Evolutionary conservation across 805 yeast genomes (phyloP), one percentile per base, ranked within the genome.

Genomic region (Wickerhamomyces rabaulensis): DNA sequence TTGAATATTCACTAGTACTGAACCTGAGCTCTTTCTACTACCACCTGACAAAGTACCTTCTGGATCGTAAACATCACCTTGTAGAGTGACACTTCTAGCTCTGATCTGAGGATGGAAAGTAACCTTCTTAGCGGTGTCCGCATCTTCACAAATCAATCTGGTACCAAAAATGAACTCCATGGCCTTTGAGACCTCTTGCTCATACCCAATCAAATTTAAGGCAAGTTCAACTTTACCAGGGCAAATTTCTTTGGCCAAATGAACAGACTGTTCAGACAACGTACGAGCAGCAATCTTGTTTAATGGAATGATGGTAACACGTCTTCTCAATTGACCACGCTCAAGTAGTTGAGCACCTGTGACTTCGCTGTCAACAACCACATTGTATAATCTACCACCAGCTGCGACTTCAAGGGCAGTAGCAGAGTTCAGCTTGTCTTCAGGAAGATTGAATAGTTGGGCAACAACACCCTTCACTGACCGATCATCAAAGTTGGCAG

Each of bases 1-100:
- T 57, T 84, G 92, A 62, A 90, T 78, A 39, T 78, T 79, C 10
- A 79, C 62, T 47, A 91, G 70, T 3, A 85, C 64, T 0, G 89
- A 76, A 2, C 79, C 73, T 15, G 78, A 68, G 42, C 71, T 70
- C 52, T 74, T 80, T 54, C 92, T 75, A 19, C 95, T 82, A n/a
- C 98, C 98, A 41, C 99, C 99, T 1, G 97, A 87, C 23, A 94
- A 70, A 8, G 96, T 87, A 15, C 99, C 99, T 54, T 85, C 89
- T 0, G 99, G 99, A 61, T 94, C 99, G 66, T 91, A 94, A 10
- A 84, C 77, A 63, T 94, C 99, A 43, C 99, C 99, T 45, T 90
- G 91, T 29, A 87, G 63, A 0, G 99, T 94, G 15, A 95, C 89
- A 26, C 95, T 83, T 57, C 90, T 81, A 0, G 91, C 74, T 52